A percentile compares a stretch with the other conserved stretches of the same genome.
Conservation (phyloP, 345 rosid genomes). For the Passiflora organensis region DNA sequence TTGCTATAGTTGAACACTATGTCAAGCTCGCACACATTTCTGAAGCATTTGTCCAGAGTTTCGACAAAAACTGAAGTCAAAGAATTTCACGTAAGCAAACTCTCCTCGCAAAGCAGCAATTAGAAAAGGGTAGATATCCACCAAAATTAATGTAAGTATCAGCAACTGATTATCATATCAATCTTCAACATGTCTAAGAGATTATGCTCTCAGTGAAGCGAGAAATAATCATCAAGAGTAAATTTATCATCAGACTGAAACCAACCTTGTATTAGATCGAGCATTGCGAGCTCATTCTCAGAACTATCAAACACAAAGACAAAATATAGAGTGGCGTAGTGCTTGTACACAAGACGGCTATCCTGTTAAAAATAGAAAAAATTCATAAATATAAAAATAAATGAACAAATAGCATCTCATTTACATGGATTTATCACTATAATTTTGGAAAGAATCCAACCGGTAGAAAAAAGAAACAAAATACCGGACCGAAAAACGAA, state of each 20-base stretch:
- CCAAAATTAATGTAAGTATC: no score
- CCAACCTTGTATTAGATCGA: conserved; percentile 86
- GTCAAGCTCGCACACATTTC: conserved; percentile 90
- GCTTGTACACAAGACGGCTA: conserved; percentile 81
- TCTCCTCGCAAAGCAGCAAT: conserved; percentile 9
- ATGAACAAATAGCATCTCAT: neutral
- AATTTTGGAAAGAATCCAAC: neutral
- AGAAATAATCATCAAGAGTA: neutral
- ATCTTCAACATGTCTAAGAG: no score
- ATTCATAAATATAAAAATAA: neutral
- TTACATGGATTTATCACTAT: neutral
- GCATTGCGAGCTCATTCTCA: conserved; percentile 96
- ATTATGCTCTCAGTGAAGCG: no score
- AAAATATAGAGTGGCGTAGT: conserved; percentile 84
- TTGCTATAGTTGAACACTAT: conserved; percentile 80
- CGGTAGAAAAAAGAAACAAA: neutral
- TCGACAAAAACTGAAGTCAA: conserved; percentile 79
- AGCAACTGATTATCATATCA: neutral
- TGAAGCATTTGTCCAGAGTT: conserved; percentile 96
- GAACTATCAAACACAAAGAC: conserved; percentile 76
- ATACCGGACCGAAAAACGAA: conserved; percentile 83
- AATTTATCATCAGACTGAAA: neutral
- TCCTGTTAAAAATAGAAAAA: conserved; percentile 40
- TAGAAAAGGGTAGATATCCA: neutral
- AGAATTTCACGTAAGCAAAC: conserved; percentile 16